Evolutionary conservation across 305 asterid genomes (phyloP).

Genomic region (Ruellia speciosa): DNA sequence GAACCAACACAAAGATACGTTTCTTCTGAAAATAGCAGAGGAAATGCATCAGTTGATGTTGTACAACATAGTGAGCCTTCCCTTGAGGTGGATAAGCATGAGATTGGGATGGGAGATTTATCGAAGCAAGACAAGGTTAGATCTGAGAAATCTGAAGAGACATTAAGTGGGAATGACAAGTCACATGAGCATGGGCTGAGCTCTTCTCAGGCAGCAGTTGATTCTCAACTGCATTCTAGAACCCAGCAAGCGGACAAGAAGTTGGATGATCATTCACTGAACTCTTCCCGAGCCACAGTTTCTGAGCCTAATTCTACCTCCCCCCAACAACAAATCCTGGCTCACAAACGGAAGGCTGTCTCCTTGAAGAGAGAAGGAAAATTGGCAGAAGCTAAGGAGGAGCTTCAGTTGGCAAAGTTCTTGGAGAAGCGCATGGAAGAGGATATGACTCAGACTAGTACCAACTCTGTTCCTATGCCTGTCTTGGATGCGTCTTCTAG

Average conservation of each 20-base stretch:
- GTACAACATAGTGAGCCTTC: constrained; percentile 25
- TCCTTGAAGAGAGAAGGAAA: constrained; percentile 85
- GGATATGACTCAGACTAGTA: constrained; percentile 27
- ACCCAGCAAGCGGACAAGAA: neutral
- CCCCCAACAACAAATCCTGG: constrained; percentile 58
- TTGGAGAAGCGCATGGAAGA: constrained; percentile 53
- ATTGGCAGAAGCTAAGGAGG: constrained; percentile 88
- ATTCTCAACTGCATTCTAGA: neutral
- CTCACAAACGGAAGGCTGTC: constrained; percentile 70
- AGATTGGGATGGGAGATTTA: constrained; percentile 22
- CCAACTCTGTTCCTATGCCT: constrained; percentile 26
- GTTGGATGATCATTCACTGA: neutral
- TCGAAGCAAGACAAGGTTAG: constrained; percentile 7
- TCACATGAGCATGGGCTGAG: constrained; percentile 24
- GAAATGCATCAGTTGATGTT: constrained; percentile 15
- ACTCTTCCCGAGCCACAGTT: neutral
- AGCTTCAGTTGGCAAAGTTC: constrained; percentile 78
- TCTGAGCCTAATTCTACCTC: constrained; percentile 33
- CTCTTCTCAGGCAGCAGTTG: constrained; percentile 20
- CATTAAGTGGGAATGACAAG: constrained; percentile 26
- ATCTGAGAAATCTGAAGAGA: constrained; percentile 19
- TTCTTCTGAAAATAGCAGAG: constrained; percentile 26
- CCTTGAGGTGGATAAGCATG: constrained; percentile 23
- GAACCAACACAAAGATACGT: constrained; percentile 31
- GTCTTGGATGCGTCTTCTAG: constrained; percentile 28